Evolutionary conservation across 2,329 filamentous ascomycete species (phyloP), one percentile per base, ranked within the genome.

Genomic region (Penicillium sp.): DNA sequence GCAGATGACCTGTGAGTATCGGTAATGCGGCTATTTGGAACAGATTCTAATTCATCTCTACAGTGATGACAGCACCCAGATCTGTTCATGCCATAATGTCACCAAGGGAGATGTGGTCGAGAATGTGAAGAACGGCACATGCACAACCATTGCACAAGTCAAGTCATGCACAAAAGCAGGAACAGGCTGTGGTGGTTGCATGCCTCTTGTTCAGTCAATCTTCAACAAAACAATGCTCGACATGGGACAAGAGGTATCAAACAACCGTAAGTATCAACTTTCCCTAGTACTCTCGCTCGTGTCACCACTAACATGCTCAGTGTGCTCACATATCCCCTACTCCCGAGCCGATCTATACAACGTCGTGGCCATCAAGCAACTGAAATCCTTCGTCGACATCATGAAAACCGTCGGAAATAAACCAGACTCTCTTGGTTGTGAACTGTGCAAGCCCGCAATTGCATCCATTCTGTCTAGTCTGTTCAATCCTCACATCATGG

Each of bases 51-150:
- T 52, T 34, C 25, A 27, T 34, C 36, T 5, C 9, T 23, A 38
- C 50, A 81, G 79, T 33, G 83, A 87, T 50, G 90, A 94, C 65
- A 90, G 94, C 68, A 90, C 90, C 0, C 92, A 96, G 70, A 88
- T 96, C 60, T 96, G 92, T 74, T 94, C 91, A 1, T 96, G 92
- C 66, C 92, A 96, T 79, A 96, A 96, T 70, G 92, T 96, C 41
- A 88, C 86, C 25, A 96, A 96, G 72, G 89, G 89, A 16, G 90
- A 93, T 65, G 81, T 96, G 0, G 85, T 88, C 44, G 82, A 83
- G 5, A 79, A 79, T 2, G 84, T 93, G 71, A 92, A 92, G 66
- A 85, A 88, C 52, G 91, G 90, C 39, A 86, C 82, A 2, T 95
- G 91, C 80, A 94, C 89, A 70, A 88, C 88, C 27, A 83, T 96